A percentile compares a stretch with the other conserved stretches of the same genome.
Evolutionary conservation across 2,329 filamentous ascomycete genomes (phyloP).

Genomic region (Fusarium xylarioides): DNA sequence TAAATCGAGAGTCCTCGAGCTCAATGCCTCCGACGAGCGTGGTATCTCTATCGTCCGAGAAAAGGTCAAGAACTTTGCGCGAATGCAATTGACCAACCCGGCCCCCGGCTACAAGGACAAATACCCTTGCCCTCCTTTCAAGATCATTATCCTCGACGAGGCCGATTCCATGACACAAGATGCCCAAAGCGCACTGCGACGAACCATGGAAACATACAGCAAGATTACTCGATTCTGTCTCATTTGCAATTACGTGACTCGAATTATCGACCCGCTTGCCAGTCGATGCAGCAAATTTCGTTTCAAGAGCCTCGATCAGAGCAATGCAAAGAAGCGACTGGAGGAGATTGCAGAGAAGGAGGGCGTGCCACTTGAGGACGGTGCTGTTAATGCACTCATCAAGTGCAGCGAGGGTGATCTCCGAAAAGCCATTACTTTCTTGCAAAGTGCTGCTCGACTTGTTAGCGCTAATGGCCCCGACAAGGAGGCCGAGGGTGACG

Average conservation of each 20-base stretch:
- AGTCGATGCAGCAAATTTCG: conserved; percentile 95
- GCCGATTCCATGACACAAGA: conserved; percentile 99
- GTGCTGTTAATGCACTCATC: conserved; percentile 85
- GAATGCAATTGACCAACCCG: conserved; percentile 89
- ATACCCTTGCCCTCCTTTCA: conserved; percentile 97
- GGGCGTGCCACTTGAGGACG: conserved; percentile 77
- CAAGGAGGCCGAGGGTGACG: conserved; percentile 61
- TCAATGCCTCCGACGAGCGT: conserved; percentile 98
- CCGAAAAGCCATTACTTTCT: conserved; percentile 92
- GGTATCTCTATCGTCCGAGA: conserved; percentile 97
- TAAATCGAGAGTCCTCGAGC: conserved; percentile 93
- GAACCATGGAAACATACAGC: conserved; percentile 98
- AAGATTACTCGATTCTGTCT: conserved; percentile 97
- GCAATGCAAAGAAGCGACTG: conserved; percentile 80
- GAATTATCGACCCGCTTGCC: conserved; percentile 96
- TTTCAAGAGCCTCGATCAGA: conserved; percentile 94
- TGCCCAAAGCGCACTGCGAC: conserved; percentile 87
- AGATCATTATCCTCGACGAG: conserved; percentile 98
- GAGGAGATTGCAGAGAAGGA: conserved; percentile 85
- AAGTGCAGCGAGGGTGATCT: conserved; percentile 92
- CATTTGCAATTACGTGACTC: conserved; percentile 98
- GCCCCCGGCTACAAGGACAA: conserved; percentile 72
- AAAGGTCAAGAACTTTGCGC: conserved; percentile 98
- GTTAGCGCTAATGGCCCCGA: conserved; percentile 72
- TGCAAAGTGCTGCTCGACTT: conserved; percentile 92